A percentile compares a stretch with the other conserved stretches of the same genome.
These are phyloP conservation scores for Cercospora citrullina DNA, from an alignment of 2,329 filamentous ascomycete genomes.

Conservation along the genomic window DNA sequence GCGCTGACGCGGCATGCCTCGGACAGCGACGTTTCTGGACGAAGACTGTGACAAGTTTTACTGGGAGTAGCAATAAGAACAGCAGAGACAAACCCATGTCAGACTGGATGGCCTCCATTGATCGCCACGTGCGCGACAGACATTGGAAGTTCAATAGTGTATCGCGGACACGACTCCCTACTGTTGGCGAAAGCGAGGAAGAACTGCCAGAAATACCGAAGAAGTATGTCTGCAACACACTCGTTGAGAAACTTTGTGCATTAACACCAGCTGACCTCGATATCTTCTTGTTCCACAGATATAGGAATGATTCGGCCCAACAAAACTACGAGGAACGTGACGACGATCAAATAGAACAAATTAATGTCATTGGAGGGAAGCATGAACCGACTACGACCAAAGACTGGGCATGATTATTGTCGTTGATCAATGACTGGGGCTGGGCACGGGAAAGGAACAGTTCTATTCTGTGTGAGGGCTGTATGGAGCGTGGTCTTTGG, in stretches of 20 bases:
- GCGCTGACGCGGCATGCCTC: background rate
- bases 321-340: background rate
- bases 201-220: background rate
- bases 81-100: slow-evolving; percentile 2
- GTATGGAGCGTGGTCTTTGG: background rate
- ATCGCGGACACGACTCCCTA: background rate
- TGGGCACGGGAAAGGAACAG: background rate
- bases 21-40: background rate
- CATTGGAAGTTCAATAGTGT: slow-evolving; percentile 5
- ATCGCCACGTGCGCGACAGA: background rate
- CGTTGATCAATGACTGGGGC: background rate
- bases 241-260: background rate
- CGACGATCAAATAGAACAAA: background rate
- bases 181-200: slow-evolving; percentile 1
- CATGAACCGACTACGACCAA: background rate
- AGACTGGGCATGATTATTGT: background rate
- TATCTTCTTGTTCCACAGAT: background rate
- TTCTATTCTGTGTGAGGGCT: background rate
- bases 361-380: background rate
- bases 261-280: background rate
- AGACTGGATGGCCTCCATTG: slow-evolving; percentile 9
- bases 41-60: background rate
- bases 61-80: background rate
- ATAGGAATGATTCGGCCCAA: background rate
- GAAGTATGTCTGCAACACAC: background rate